phyloP scores from a whole-genome alignment of 225 moss, liverwort and hornwort species.

The Marchantia paleacea region DNA sequence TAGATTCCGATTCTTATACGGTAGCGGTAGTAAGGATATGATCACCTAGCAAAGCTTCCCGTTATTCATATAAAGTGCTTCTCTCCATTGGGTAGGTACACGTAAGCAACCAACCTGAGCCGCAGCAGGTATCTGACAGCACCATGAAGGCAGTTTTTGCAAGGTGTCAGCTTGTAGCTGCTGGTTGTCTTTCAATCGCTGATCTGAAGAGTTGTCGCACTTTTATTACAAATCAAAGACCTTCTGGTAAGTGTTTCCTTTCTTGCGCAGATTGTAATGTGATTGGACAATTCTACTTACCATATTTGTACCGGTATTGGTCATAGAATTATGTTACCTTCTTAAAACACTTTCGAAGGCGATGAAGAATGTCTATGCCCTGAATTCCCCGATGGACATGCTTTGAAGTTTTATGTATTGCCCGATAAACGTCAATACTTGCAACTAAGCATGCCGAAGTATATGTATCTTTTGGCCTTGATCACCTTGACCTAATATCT shows the following conservation, averaged over 20 bases:
- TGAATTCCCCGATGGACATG: too few species aligned
- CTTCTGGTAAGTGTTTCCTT: constrained; percentile 24
- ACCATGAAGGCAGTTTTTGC: constrained; percentile 35
- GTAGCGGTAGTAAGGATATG: neutral
- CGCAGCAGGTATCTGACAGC: constrained; percentile 18
- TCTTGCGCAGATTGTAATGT: neutral
- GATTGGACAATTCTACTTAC: neutral
- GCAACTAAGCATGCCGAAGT: neutral
- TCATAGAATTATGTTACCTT: too few species aligned
- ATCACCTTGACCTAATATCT: neutral
- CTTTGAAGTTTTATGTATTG: neutral
- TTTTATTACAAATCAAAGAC: constrained; percentile 29
- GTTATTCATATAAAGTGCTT: neutral
- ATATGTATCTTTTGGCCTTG: too few species aligned
- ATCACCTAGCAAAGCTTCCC: neutral
- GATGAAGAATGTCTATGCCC: too few species aligned
- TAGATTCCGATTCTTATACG: too few species aligned
- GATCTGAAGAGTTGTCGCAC: constrained; percentile 35
- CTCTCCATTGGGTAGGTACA: constrained; percentile 17
- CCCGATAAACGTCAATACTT: neutral
- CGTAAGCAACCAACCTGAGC: constrained; percentile 12
- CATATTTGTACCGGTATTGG: too few species aligned
- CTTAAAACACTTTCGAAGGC: too few species aligned
- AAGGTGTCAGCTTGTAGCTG: constrained; percentile 32
- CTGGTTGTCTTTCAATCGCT: constrained; percentile 27